A percentile compares a stretch with the other conserved stretches of the same genome.
phyloP scores from a whole-genome alignment of 2,329 filamentous ascomycete species.

The Purpureocillium lavendulum region DNA sequence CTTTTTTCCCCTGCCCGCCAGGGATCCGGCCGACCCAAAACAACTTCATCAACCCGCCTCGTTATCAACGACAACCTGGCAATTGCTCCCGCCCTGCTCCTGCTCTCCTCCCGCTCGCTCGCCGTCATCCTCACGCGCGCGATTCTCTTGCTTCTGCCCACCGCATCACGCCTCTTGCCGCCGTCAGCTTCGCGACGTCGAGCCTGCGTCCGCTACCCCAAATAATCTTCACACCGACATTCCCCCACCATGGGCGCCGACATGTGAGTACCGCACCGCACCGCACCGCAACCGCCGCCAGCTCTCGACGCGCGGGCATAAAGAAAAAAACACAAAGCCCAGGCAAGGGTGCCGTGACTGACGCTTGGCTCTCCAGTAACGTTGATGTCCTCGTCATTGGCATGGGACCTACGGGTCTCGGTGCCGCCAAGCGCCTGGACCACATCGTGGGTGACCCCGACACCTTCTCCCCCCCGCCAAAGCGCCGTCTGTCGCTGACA shows the following conservation, averaged over 20 bases:
- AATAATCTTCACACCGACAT: constrained; percentile 8
- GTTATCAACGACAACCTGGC: no score
- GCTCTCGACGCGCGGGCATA: no score
- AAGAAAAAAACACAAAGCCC: no score
- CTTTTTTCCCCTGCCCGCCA: no score
- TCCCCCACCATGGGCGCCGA: constrained; percentile 30
- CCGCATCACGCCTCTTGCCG: constrained; percentile 13
- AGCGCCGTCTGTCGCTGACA: constrained; percentile 15
- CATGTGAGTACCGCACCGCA: constrained; percentile 28
- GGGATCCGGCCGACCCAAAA: no score
- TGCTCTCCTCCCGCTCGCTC: no score
- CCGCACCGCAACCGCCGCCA: no score
- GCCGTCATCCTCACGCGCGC: no score
- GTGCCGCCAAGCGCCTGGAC: constrained; percentile 95
- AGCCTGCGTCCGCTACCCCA: constrained; percentile 3
- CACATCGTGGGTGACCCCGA: constrained; percentile 65
- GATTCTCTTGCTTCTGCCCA: constrained; percentile 15
- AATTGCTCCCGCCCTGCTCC: no score
- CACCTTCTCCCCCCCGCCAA: constrained; percentile 20
- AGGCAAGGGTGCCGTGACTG: constrained; percentile 7
- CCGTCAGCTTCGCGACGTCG: no score
- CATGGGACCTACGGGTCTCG: constrained; percentile 92
- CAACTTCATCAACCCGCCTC: no score
- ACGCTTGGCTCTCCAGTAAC: constrained; percentile 45
- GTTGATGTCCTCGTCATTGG: constrained; percentile 98